Base-by-base conservation (phyloP, 148 eudicot genomes). In the Rhododendron molle region DNA sequence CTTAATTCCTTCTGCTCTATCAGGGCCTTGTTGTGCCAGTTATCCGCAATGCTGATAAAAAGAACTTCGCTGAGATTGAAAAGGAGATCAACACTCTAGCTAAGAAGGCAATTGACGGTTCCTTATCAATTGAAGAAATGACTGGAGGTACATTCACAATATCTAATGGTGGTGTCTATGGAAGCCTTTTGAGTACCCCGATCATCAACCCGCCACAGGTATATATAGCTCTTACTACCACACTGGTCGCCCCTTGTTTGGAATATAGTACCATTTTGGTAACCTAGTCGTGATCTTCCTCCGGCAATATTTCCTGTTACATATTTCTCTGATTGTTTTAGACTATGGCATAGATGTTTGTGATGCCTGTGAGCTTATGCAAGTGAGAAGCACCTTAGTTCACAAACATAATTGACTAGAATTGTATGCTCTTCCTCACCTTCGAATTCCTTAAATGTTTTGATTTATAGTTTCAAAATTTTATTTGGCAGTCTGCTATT, bases 131-230 rank as follows among this genome's bases (percentile, higher is more conserved):
- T 80, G 93, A 91, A 65, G 94, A 92, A 86, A 92, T 92, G 94
- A 90, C 93, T 81, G 92, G 93, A 72, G 94, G 93, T 10, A 78
- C 93, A 50, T 91, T 92, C 78, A 92, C 94, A 15, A 91, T 92
- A 82, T 92, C 94, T 3, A 91, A 92, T 74, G 94, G 92, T 12
- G 92, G 92, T 71, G 94, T 90, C 49, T 91, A 92, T 76, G 94
- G 94, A 84, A 92, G 94, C 83, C 91, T 92, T 60, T 81, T 92
- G 65, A 92, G 94, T 69, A 92, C 93, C 23, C 94, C 94, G 0
- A 92, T 92, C 56, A 91, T 91, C 83, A 92, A 91, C 84, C 94
- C 94, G 44, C 93, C 94, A 38, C 94, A 92, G 93, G 94, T 91
- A 83, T n/a, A 47, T 91, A 83, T n/a, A 47, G 69, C 49, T 54